phyloP scores from a whole-genome alignment of 371 early-diverging fungal genomes.

The Gilbertella persicaria region DNA sequence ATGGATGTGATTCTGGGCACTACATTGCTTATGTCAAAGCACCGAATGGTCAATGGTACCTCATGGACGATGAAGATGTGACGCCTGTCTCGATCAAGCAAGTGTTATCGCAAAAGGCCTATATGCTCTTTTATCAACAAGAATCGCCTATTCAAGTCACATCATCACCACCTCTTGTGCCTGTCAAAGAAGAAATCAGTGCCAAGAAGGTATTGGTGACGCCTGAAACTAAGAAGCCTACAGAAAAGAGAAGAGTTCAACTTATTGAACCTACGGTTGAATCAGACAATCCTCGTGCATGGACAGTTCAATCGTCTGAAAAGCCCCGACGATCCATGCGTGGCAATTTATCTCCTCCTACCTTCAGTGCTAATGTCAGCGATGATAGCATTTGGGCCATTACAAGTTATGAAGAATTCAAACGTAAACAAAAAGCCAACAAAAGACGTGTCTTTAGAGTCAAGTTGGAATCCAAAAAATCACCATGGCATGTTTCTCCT shows the following conservation, averaged over 20 bases:
- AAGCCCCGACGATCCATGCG: slow-evolving; percentile 30
- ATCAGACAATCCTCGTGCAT: slow-evolving; percentile 17
- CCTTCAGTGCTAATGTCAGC: slow-evolving; percentile 30
- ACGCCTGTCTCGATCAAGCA: slow-evolving; percentile 59
- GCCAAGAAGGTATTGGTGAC: background rate
- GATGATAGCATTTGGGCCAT: slow-evolving; percentile 26
- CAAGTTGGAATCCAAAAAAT: slow-evolving; percentile 9
- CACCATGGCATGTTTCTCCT: background rate
- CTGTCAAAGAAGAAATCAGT: background rate
- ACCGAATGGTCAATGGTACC: slow-evolving; percentile 74
- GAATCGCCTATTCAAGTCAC: background rate
- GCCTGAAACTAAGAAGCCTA: background rate
- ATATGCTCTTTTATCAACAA: slow-evolving; percentile 79
- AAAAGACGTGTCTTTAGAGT: slow-evolving; percentile 6
- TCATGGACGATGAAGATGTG: slow-evolving; percentile 80
- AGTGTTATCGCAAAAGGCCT: slow-evolving; percentile 76
- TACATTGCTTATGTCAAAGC: slow-evolving; percentile 72
- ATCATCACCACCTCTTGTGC: background rate
- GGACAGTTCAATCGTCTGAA: slow-evolving; percentile 21
- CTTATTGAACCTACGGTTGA: background rate
- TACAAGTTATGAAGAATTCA: background rate
- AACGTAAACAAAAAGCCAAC: background rate
- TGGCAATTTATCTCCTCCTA: slow-evolving; percentile 39
- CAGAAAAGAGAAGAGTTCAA: background rate
- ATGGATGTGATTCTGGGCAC: slow-evolving; percentile 76